Percentiles rank a stretch among this genome's conserved stretches.
Conservation (phyloP, 2,329 filamentous ascomycete genomes). For the Tolypocladium ophioglossoides region DNA sequence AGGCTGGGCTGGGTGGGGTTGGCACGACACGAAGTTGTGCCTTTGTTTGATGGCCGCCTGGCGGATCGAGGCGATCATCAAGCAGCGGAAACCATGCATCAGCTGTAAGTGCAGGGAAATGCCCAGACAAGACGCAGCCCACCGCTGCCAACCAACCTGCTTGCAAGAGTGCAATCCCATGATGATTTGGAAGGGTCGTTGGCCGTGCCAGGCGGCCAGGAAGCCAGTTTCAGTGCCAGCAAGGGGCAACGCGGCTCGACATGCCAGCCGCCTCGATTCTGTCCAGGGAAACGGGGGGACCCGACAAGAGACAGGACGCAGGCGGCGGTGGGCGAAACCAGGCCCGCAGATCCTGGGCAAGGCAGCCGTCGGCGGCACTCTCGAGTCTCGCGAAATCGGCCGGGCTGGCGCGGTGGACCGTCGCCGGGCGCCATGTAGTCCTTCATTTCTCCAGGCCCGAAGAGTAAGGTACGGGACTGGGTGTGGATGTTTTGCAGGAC, state of each 20-base stretch:
- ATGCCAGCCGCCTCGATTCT: neutral
- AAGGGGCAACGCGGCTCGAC: neutral
- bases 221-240: neutral
- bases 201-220: neutral
- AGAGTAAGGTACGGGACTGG: neutral
- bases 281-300: neutral
- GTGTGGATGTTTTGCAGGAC: constrained; percentile 1
- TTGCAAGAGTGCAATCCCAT: neutral
- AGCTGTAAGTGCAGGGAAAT: neutral
- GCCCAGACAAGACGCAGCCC: neutral
- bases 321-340: neutral
- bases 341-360: neutral
- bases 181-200: neutral
- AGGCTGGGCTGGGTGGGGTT: neutral
- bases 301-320: neutral
- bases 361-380: neutral
- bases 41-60: neutral
- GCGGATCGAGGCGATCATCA: neutral
- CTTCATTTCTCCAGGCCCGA: neutral
- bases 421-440: neutral
- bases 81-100: neutral
- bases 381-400: neutral
- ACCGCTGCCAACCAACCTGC: neutral
- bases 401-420: neutral
- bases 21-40: neutral